Conservation (phyloP, 148 eudicot species). For the Beta vulgaris region DNA sequence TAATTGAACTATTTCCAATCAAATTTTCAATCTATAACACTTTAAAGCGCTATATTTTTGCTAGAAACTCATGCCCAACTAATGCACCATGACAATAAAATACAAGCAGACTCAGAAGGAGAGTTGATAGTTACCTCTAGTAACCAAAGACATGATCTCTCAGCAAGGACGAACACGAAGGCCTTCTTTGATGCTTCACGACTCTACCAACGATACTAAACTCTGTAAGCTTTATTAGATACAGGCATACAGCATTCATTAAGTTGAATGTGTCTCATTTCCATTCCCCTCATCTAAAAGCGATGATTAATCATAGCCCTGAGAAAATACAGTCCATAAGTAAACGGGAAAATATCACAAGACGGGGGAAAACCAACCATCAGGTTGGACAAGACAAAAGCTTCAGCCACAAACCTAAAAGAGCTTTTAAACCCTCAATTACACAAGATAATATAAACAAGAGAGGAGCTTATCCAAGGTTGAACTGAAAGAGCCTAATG, state of each 20-base stretch:
- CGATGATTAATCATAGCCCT: neutral
- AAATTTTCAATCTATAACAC: no score
- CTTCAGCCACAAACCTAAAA: neutral
- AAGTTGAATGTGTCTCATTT: neutral
- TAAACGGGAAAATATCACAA: neutral
- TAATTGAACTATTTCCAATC: neutral
- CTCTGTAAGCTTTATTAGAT: neutral
- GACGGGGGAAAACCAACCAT: neutral
- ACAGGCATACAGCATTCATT: neutral
- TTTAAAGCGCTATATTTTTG: no score
- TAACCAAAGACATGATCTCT: neutral
- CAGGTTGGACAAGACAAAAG: neutral
- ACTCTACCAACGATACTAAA: neutral
- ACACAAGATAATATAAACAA: neutral
- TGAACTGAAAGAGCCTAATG: no score
- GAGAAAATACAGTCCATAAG: neutral
- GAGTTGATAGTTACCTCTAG: neutral
- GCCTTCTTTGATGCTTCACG: neutral
- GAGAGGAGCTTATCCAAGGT: neutral
- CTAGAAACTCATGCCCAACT: no score
- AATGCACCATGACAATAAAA: neutral
- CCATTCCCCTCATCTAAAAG: neutral
- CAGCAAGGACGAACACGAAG: neutral
- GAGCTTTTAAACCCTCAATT: neutral
- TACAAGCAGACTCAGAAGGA: neutral